Conservation (phyloP, 345 rosid species). For the Iberis pinnata region DNA sequence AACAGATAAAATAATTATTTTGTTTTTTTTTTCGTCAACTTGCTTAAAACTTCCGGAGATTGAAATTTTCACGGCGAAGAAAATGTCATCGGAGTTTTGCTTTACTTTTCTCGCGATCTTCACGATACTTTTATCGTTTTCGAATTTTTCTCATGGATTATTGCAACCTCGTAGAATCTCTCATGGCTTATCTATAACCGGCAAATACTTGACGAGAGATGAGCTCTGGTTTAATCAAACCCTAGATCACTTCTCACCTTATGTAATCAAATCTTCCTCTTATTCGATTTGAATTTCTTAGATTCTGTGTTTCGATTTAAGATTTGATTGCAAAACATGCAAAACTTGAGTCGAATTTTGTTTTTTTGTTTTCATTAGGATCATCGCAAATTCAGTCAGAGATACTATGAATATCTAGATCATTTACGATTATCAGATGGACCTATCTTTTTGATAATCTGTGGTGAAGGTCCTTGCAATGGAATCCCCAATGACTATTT, state of each 20-base stretch:
- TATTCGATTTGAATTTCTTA: background rate
- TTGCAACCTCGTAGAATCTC: slow-evolving; percentile 33
- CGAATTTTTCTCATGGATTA: slow-evolving; percentile 35
- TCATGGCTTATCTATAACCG: slow-evolving; percentile 30
- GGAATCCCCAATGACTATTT: slow-evolving; percentile 78
- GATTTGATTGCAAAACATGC: slow-evolving; percentile 5
- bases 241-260: slow-evolving; percentile 81
- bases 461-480: slow-evolving; percentile 74
- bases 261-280: slow-evolving; percentile 33
- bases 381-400: slow-evolving; percentile 55
- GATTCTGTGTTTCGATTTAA: background rate
- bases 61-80: slow-evolving; percentile 15
- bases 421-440: slow-evolving; percentile 60
- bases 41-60: slow-evolving; percentile 12
- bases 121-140: slow-evolving; percentile 5
- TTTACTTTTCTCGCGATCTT: slow-evolving; percentile 8
- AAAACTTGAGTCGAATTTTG: too few relatives aligned
- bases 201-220: slow-evolving; percentile 53
- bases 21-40: slow-evolving; percentile 4
- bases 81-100: slow-evolving; percentile 21
- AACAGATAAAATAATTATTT: background rate
- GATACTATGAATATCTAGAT: slow-evolving; percentile 77
- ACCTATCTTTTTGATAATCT: slow-evolving; percentile 68
- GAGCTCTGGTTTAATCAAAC: slow-evolving; percentile 81
- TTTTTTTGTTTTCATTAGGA: slow-evolving; percentile 41